Percentiles rank a stretch among this genome's conserved stretches.
phyloP scores from a whole-genome alignment of 164 flowering plant genomes.

The Stephania cephalantha region DNA sequence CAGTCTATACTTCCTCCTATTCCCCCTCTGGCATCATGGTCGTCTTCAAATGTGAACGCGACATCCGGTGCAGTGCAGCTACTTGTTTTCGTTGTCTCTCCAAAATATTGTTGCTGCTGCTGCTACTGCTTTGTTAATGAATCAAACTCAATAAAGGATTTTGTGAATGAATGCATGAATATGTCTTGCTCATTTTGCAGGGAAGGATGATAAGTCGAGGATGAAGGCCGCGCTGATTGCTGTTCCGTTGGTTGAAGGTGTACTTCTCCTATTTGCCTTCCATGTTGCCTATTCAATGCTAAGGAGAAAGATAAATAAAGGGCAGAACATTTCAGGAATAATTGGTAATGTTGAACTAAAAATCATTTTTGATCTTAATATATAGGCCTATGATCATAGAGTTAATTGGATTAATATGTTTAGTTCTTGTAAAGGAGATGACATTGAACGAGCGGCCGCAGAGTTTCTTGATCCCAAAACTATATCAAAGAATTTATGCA shows the following conservation, averaged over 20 bases:
- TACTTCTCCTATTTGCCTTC: neutral
- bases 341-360: neutral
- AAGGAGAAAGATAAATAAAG: neutral
- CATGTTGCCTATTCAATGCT: neutral
- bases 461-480: slow-evolving; percentile 11
- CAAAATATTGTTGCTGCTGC: neutral
- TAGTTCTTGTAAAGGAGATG: neutral
- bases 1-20: neutral
- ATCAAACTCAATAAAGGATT: no score
- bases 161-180: no score
- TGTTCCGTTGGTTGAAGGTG: neutral
- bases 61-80: no score
- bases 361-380: no score
- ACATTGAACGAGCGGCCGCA: neutral
- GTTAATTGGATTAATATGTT: neutral
- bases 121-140: no score
- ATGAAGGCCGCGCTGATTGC: neutral
- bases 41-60: neutral
- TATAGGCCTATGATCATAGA: no score
- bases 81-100: no score
- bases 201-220: neutral
- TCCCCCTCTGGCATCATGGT: neutral
- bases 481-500: no score
- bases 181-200: neutral
- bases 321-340: neutral